Conservation (phyloP, 108 stramenopile species). For the Conticribra weissflogii region DNA sequence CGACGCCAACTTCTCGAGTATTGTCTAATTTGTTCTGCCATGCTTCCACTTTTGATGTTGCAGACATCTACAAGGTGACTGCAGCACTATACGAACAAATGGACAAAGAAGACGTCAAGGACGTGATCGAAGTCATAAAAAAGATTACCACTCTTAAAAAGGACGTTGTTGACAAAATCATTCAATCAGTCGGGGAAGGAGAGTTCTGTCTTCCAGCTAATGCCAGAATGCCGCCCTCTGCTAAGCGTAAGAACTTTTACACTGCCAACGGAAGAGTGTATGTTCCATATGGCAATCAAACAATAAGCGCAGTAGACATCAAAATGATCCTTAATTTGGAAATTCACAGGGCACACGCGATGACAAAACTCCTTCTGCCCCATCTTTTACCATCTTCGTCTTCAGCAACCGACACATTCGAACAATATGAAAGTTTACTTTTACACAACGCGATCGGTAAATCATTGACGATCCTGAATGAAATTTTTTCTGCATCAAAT, state of each 20-base stretch:
- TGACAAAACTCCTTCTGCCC: conserved; percentile 50
- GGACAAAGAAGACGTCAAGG: conserved; percentile 10
- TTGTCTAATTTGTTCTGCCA: conserved; percentile 41
- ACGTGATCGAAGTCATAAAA: conserved; percentile 11
- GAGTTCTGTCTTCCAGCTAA: background rate
- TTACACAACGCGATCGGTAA: conserved; percentile 44
- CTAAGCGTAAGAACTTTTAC: conserved; percentile 48
- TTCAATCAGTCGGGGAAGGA: conserved; percentile 7
- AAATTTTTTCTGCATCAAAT: conserved; percentile 32
- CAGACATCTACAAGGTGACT: conserved; percentile 20
- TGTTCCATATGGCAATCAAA: conserved; percentile 34
- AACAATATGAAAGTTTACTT: background rate
- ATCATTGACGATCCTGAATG: conserved; percentile 25
- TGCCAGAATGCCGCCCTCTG: conserved; percentile 9
- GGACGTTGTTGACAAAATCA: conserved; percentile 12
- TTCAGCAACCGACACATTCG: background rate
- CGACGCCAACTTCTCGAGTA: conserved; percentile 35
- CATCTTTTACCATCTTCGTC: conserved; percentile 30
- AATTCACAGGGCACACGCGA: conserved; percentile 46
- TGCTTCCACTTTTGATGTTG: conserved; percentile 42
- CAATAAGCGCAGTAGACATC: conserved; percentile 56
- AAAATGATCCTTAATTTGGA: conserved; percentile 64
- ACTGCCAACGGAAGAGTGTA: conserved; percentile 63
- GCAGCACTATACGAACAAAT: conserved; percentile 2
- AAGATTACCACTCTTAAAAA: conserved; percentile 5